A percentile compares a stretch with the other conserved stretches of the same genome.
Evolutionary conservation across 371 early-diverging fungal genomes (phyloP).

Genomic region (Thermomucor indicae-seudaticae): DNA sequence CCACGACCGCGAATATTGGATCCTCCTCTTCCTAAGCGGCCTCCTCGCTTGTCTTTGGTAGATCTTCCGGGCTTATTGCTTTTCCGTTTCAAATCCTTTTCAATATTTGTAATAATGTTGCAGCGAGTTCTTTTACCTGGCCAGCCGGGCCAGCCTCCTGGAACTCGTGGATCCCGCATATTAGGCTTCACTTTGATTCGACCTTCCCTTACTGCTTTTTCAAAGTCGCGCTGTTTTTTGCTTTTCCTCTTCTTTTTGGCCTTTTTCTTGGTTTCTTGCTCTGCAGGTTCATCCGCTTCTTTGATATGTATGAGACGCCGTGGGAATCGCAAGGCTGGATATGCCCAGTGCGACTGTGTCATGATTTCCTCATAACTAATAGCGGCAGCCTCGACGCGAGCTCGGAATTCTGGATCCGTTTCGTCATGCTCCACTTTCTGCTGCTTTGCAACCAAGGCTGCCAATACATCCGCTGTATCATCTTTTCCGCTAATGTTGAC

Average conservation of each 20-base stretch:
- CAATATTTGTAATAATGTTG: slow-evolving; percentile 21
- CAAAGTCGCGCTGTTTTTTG: slow-evolving; percentile 41
- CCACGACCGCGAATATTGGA: too few species aligned
- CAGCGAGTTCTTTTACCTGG: slow-evolving; percentile 33
- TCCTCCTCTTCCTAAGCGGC: too few species aligned
- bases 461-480: slow-evolving; percentile 16
- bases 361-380: slow-evolving; percentile 27
- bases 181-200: slow-evolving; percentile 19
- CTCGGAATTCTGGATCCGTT: slow-evolving; percentile 29
- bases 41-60: too few species aligned
- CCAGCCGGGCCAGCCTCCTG: slow-evolving; percentile 48
- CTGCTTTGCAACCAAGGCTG: slow-evolving; percentile 13
- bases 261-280: slow-evolving; percentile 5
- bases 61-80: too few species aligned
- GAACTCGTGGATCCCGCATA: slow-evolving; percentile 36
- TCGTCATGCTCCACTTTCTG: slow-evolving; percentile 37
- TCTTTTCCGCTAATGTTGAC: slow-evolving; percentile 28
- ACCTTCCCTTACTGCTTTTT: slow-evolving; percentile 31
- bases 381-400: slow-evolving; percentile 17
- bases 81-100: slow-evolving; percentile 2
- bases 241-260: slow-evolving; percentile 29
- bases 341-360: slow-evolving; percentile 26
- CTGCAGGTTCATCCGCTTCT: slow-evolving; percentile 2
- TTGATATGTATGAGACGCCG: slow-evolving; percentile 21
- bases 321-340: slow-evolving; percentile 18